These are phyloP conservation scores for Thalassiosira mediterranea DNA, from an alignment of 352 stramenopile genomes.

Conservation along the genomic window DNA sequence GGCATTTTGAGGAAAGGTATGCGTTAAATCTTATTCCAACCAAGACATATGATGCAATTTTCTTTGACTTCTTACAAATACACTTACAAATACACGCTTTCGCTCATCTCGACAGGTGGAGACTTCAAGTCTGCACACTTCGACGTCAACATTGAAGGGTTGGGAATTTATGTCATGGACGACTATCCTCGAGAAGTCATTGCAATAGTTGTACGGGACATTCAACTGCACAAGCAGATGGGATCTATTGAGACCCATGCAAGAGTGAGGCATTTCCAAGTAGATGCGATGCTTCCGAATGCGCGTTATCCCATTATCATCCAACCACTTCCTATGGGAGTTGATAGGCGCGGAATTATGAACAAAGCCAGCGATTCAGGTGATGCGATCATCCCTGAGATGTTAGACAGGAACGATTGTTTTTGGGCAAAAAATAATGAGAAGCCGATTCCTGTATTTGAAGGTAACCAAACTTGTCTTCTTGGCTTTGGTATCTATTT, in stretches of 20 bases:
- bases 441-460: slow-evolving; percentile 45
- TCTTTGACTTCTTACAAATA: too few relatives aligned
- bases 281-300: slow-evolving; percentile 61
- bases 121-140: slow-evolving; percentile 48
- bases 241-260: slow-evolving; percentile 49
- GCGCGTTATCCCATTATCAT: slow-evolving; percentile 70
- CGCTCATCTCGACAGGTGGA: too few relatives aligned
- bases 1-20: slow-evolving; percentile 48
- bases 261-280: slow-evolving; percentile 60
- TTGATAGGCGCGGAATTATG: slow-evolving; percentile 35
- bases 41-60: too few relatives aligned
- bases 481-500: slow-evolving; percentile 22
- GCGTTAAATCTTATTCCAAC: too few relatives aligned
- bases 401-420: slow-evolving; percentile 38
- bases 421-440: slow-evolving; percentile 53
- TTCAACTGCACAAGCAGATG: slow-evolving; percentile 54
- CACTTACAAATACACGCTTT: too few relatives aligned
- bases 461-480: slow-evolving; percentile 48
- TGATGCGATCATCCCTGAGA: background rate
- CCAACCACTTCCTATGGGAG: slow-evolving; percentile 46
- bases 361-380: background rate
- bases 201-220: slow-evolving; percentile 49
- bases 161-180: slow-evolving; percentile 64
- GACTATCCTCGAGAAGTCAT: slow-evolving; percentile 62
- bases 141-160: slow-evolving; percentile 53